phyloP scores from a whole-genome alignment of 2,329 filamentous ascomycete genomes.

The Trichoderma cornu-damae region DNA sequence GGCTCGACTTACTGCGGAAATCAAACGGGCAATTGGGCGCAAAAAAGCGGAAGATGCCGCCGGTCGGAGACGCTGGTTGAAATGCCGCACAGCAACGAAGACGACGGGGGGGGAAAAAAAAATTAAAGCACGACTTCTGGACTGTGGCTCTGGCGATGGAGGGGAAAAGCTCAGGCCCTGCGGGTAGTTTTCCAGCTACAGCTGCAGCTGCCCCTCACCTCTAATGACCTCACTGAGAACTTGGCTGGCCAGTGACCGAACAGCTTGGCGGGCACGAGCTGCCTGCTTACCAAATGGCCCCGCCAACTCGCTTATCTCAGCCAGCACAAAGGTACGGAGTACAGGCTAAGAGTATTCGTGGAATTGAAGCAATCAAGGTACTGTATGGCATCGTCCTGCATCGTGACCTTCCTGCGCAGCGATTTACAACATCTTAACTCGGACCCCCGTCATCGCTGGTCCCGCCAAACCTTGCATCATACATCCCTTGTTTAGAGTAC shows the following conservation, averaged over 20 bases:
- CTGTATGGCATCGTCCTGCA: no score
- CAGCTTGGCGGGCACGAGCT: neutral
- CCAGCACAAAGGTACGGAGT: no score
- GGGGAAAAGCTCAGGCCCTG: neutral
- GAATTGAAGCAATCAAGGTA: no score
- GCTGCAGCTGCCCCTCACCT: neutral
- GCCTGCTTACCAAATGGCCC: neutral
- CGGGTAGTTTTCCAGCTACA: neutral
- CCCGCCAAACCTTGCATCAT: no score
- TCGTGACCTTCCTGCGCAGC: no score
- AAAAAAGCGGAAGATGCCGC: neutral
- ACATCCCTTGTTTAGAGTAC: no score
- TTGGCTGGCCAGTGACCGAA: neutral
- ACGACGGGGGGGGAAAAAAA: neutral
- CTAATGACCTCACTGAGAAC: conserved; percentile 10
- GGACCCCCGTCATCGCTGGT: no score
- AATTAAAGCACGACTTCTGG: neutral
- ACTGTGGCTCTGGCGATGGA: neutral
- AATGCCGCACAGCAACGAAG: neutral
- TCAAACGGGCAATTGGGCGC: neutral
- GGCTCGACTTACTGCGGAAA: neutral
- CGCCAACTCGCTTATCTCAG: neutral
- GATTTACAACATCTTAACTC: no score
- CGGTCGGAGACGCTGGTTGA: neutral
- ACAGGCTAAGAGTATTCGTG: no score